Base-by-base conservation (phyloP, 2,329 filamentous ascomycete genomes). In the Exophiala mesophila region DNA sequence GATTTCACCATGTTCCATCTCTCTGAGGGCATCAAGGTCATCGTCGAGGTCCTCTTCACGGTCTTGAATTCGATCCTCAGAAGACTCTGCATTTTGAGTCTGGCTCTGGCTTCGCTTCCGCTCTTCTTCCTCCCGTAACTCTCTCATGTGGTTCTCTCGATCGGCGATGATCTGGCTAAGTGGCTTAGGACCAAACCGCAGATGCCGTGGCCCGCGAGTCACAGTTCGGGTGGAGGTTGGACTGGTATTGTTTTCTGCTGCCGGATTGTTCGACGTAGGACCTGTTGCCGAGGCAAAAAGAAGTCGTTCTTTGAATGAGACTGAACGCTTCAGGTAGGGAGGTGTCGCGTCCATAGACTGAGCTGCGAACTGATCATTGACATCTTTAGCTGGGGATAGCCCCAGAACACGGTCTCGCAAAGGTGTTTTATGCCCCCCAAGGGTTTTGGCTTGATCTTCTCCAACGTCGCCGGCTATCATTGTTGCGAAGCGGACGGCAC, bases 1-100 rank as follows among this genome's bases (percentile, higher is more conserved):
- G 21, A 57, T 38, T 3, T 52, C 58, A n/a, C 36, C 36, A 2
- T 50, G 61, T 52, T 72, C 69, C 15, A 71, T 60, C 41, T 71
- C 69, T 7, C 61, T 57, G 21, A 71, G 52, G 12, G 67, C 57
- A 15, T 70, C 67, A 56, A 64, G 54, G 9, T 70, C 67, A 15
- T 70, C 66, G 9, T 70, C 58, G 41, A 66, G 45, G 6, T 69
- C 65, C 28, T 66, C 63, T 39, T 69, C 64, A 17, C 63, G 17
- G n/a, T 26, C 16, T 13, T 42, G 8, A 63, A 2, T 63, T 59
- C 18, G 66, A 46, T 1, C 63, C 62, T 59, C 1, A 52, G 59
- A 3, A 59, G 59, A 47, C 63, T 64, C 4, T 17, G 9, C 61
- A 58, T 5, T 60, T 58, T 3, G 61, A 60, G 6, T 67, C 59